These are phyloP conservation scores for Thraustochytrium aureum DNA, from an alignment of 352 stramenopile species.

Conservation along the genomic window DNA sequence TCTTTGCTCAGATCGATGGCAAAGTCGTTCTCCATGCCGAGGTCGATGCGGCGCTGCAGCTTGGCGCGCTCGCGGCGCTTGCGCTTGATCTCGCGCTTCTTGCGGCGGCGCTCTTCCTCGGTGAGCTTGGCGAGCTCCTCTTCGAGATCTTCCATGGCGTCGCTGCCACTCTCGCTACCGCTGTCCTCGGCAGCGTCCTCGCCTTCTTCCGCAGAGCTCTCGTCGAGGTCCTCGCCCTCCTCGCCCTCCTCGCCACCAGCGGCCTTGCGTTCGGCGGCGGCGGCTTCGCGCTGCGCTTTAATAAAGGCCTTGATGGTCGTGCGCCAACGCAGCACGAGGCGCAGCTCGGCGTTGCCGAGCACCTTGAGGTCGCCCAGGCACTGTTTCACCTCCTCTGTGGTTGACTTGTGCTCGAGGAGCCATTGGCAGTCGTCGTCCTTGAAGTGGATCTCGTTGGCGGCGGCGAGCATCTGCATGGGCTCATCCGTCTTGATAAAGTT, in stretches of 20 bases:
- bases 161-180: slow-evolving; percentile 4
- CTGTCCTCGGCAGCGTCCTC: not conserved
- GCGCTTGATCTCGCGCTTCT: slow-evolving; percentile 51
- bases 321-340: slow-evolving; percentile 94
- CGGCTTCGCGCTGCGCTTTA: slow-evolving; percentile 37
- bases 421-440: slow-evolving; percentile 70
- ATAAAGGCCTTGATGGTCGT: slow-evolving; percentile 73
- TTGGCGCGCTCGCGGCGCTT: slow-evolving; percentile 38
- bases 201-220: not conserved
- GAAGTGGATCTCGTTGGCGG: slow-evolving; percentile 81
- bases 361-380: slow-evolving; percentile 92
- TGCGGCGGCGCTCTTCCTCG: not conserved
- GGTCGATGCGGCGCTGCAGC: slow-evolving; percentile 46
- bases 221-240: slow-evolving; percentile 40
- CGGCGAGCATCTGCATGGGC: slow-evolving; percentile 92
- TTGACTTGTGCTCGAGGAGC: slow-evolving; percentile 73
- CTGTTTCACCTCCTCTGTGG: slow-evolving; percentile 71
- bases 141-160: not conserved
- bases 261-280: slow-evolving; percentile 48
- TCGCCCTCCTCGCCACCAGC: slow-evolving; percentile 36
- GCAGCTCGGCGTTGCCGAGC: slow-evolving; percentile 97
- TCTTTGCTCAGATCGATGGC: slow-evolving; percentile 31
- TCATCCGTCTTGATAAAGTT: slow-evolving; percentile 83
- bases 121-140: slow-evolving; percentile 35
- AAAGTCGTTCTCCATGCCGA: slow-evolving; percentile 52